phyloP scores from a whole-genome alignment of 1,139 yeast genomes.

The Yamadazyma dushanensis region DNA sequence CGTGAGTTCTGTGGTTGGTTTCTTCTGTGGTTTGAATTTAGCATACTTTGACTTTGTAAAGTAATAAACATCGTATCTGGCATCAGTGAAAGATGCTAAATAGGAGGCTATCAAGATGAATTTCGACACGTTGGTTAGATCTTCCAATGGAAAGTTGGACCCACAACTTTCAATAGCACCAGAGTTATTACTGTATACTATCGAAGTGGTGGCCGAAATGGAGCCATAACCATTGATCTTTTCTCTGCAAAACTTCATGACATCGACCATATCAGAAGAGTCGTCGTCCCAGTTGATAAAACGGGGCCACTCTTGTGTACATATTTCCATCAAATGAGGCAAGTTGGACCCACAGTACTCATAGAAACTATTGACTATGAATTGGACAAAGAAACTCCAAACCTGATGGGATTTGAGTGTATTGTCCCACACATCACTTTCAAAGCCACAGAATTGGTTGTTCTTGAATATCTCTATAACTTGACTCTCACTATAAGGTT shows the following conservation, averaged over 20 bases:
- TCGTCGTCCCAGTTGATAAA: too few relatives aligned
- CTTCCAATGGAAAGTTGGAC: conserved; percentile 23
- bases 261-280: too few relatives aligned
- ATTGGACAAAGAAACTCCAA: conserved; percentile 49
- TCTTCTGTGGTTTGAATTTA: conserved; percentile 31
- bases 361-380: conserved; percentile 52
- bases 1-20: conserved; percentile 35
- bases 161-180: conserved; percentile 22
- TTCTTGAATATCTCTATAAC: conserved; percentile 35
- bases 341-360: conserved; percentile 58
- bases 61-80: conserved; percentile 56
- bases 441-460: conserved; percentile 27
- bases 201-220: conserved; percentile 35
- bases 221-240: conserved; percentile 36
- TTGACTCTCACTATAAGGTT: conserved; percentile 45
- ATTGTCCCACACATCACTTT: conserved; percentile 21
- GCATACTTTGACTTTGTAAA: conserved; percentile 61
- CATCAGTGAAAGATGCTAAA: conserved; percentile 66
- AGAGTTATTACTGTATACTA: conserved; percentile 27
- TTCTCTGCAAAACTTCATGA: conserved; percentile 48
- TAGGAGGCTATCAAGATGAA: conserved; percentile 66
- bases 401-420: conserved; percentile 28
- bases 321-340: conserved; percentile 40
- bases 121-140: conserved; percentile 58
- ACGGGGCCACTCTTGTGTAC: conserved; percentile 49